These are phyloP conservation scores for Saccharomycopsis fibuligera DNA, from an alignment of 805 yeast genomes.

Conservation along the genomic window DNA sequence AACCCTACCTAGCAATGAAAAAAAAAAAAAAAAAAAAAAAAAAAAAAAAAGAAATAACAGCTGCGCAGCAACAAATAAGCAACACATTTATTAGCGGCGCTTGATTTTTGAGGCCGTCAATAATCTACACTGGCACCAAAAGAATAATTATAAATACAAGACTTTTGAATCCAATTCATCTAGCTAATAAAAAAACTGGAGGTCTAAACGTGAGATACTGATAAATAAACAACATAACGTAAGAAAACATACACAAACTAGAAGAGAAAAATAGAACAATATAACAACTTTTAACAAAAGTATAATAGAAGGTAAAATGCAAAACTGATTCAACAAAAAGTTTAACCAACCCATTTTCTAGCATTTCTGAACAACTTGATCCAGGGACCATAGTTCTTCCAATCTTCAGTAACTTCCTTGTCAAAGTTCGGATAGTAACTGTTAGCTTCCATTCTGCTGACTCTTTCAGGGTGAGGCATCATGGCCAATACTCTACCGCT, in stretches of 20 bases:
- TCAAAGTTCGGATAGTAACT: constrained; percentile 68
- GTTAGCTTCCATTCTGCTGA: constrained; percentile 77
- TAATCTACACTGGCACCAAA: too few relatives aligned
- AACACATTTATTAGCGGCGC: too few relatives aligned
- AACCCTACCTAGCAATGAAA: too few relatives aligned
- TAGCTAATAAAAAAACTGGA: too few relatives aligned
- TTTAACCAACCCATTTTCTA: constrained; percentile 76
- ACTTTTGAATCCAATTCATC: too few relatives aligned
- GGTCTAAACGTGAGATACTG: too few relatives aligned
- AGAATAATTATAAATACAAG: too few relatives aligned
- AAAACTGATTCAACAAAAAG: background rate
- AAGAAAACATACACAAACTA: background rate
- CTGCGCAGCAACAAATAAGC: too few relatives aligned
- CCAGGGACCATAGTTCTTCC: constrained; percentile 95
- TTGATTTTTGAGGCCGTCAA: too few relatives aligned
- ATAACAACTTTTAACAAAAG: background rate
- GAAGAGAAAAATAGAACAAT: background rate
- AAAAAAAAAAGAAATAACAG: too few relatives aligned
- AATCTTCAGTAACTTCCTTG: constrained; percentile 44
- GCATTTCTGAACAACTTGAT: constrained; percentile 86
- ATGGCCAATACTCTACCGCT: constrained; percentile 94
- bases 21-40: too few relatives aligned
- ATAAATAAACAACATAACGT: too few relatives aligned
- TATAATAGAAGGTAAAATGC: background rate
- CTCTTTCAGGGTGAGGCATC: constrained; percentile 99